Evolutionary conservation across 108 stramenopile species (phyloP).

Genomic region (Nannochloropsis gaditana): DNA sequence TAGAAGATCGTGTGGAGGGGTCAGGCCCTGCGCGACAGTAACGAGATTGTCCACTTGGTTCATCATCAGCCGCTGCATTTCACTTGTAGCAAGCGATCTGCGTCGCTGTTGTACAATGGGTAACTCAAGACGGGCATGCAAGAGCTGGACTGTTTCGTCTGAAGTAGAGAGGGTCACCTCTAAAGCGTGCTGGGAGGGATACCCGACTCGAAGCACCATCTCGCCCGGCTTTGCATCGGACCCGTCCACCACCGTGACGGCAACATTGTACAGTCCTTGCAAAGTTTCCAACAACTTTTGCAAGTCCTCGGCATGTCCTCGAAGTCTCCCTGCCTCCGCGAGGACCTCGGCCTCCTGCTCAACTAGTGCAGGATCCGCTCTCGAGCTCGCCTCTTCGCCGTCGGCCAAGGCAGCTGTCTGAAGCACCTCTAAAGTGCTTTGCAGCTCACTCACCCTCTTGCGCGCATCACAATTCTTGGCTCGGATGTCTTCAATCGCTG

Average conservation of each 20-base stretch:
- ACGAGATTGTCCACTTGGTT: neutral
- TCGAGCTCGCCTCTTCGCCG: neutral
- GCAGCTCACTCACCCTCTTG: neutral
- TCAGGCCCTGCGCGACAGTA: neutral
- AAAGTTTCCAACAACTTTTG: neutral
- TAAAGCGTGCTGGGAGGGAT: neutral
- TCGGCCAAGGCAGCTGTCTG: neutral
- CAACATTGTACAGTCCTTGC: neutral
- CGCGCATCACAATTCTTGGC: neutral
- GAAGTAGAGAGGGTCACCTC: neutral
- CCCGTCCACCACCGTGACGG: neutral
- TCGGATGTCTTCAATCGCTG: neutral
- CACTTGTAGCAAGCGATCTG: neutral
- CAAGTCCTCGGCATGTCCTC: neutral
- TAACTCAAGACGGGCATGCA: neutral
- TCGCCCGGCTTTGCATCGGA: neutral
- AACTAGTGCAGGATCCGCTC: neutral
- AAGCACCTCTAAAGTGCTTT: neutral
- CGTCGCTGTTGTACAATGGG: constrained; percentile 14
- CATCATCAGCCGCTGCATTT: constrained; percentile 8
- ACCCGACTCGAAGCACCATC: neutral
- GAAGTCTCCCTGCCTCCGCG: neutral
- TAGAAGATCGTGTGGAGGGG: neutral
- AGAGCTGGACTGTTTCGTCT: neutral
- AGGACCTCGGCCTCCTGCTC: constrained; percentile 8